Evolutionary conservation across 768 basidiomycete species (phyloP).

Genomic region (Butyriboletus loyo): DNA sequence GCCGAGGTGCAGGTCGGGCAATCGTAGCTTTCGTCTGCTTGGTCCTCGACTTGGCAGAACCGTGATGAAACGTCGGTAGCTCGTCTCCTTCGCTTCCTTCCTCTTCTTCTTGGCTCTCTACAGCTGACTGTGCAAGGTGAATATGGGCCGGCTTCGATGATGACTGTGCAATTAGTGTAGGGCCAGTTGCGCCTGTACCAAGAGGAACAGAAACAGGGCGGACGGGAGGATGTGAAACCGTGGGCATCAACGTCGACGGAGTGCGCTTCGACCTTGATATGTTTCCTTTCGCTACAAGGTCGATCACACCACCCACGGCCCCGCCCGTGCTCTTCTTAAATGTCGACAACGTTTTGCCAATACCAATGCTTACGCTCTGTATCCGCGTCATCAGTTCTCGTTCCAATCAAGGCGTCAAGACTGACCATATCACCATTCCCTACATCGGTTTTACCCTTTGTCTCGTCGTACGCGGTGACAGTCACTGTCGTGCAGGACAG

Average conservation of each 20-base stretch:
- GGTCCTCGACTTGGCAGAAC: slow-evolving; percentile 2
- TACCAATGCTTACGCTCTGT: slow-evolving; percentile 8
- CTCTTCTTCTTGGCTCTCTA: slow-evolving; percentile 12
- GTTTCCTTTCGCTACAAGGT: slow-evolving; percentile 5
- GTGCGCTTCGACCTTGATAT: neutral
- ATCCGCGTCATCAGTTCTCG: neutral
- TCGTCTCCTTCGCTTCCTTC: slow-evolving; percentile 10
- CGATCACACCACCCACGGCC: neutral
- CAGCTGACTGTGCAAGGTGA: slow-evolving; percentile 1
- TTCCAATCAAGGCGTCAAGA: neutral
- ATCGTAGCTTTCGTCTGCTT: neutral
- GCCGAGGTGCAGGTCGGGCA: slow-evolving; percentile 9
- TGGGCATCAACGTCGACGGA: neutral
- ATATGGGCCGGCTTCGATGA: slow-evolving; percentile 15
- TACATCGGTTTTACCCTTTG: neutral
- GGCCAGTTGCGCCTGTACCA: neutral
- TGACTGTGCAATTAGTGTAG: neutral
- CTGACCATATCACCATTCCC: slow-evolving; percentile 4
- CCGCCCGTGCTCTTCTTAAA: neutral
- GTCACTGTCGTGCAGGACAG: neutral
- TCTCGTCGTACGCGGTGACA: neutral
- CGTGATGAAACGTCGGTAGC: slow-evolving; percentile 19
- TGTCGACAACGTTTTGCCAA: neutral
- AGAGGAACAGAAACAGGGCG: slow-evolving; percentile 1
- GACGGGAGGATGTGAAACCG: neutral